Conservation (phyloP, 768 basidiomycete species). For the Hygrocybe coccinea region DNA sequence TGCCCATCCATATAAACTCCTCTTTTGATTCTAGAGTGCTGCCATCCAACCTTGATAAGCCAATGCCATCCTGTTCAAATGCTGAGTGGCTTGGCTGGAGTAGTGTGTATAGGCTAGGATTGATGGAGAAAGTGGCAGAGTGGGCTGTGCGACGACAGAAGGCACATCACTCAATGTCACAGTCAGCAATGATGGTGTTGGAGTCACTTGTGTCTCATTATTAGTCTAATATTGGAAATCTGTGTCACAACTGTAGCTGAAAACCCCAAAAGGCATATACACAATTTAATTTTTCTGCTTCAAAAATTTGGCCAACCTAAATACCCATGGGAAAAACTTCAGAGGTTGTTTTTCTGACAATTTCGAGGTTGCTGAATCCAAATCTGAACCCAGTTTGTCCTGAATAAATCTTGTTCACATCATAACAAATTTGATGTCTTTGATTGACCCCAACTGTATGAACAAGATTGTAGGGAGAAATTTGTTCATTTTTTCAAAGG, state of each 20-base stretch:
- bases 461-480: too few species aligned
- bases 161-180: neutral
- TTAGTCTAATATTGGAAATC: neutral
- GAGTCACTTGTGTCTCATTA: neutral
- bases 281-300: neutral
- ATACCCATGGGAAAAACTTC: neutral
- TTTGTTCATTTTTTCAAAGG: too few species aligned
- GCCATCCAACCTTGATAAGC: conserved; percentile 34
- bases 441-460: too few species aligned
- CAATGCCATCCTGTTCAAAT: conserved; percentile 34
- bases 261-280: neutral
- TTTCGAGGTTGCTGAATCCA: neutral
- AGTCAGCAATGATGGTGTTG: neutral
- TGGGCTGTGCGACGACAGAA: neutral
- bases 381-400: neutral
- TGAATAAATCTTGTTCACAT: neutral
- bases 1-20: conserved; percentile 39
- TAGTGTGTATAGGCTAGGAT: too few species aligned
- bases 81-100: conserved; percentile 20
- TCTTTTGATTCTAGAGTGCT: conserved; percentile 22
- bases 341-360: neutral
- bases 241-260: neutral
- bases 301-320: neutral
- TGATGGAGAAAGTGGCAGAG: neutral
- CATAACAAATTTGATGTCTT: neutral